A percentile compares a stretch with the other conserved stretches of the same genome.
Conservation (phyloP, 139 green algal species). For the Tetraselmis striata region DNA sequence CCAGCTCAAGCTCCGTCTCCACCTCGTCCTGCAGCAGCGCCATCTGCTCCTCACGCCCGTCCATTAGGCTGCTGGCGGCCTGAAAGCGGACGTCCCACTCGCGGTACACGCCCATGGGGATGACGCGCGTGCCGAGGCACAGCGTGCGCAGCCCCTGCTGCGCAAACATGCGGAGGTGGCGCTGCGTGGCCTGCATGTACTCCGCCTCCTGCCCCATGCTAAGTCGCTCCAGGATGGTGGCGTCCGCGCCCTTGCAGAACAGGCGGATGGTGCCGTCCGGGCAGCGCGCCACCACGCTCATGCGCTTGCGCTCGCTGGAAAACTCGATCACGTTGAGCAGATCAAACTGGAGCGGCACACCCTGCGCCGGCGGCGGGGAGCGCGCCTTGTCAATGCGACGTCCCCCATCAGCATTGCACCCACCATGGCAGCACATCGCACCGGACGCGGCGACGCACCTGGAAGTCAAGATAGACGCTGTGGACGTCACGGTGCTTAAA, state of each 20-base stretch:
- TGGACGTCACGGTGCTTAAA: conserved; percentile 53
- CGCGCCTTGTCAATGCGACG: too few relatives aligned
- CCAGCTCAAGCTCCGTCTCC: conserved; percentile 67
- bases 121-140: conserved; percentile 19
- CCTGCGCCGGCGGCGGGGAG: too few relatives aligned
- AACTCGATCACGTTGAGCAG: conserved; percentile 93
- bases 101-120: conserved; percentile 2
- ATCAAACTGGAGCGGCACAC: conserved; percentile 49
- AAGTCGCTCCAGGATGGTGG: conserved; percentile 66
- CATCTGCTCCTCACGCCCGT: conserved; percentile 58
- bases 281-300: conserved; percentile 55
- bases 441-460: conserved; percentile 27
- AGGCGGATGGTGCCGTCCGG: conserved; percentile 66
- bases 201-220: background rate
- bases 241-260: conserved; percentile 84
- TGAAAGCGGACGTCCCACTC: conserved; percentile 13
- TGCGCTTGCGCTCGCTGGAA: conserved; percentile 73
- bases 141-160: conserved; percentile 48
- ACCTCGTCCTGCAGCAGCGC: conserved; percentile 44
- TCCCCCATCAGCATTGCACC: background rate
- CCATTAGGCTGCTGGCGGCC: conserved; percentile 28
- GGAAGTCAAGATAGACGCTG: conserved; percentile 36
- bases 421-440: too few relatives aligned
- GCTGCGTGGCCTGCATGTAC: background rate
- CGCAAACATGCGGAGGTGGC: background rate